Evolutionary conservation across 257 asterid genomes (phyloP), one percentile per base, ranked within the genome.

Genomic region (Coffea eugenioides): DNA sequence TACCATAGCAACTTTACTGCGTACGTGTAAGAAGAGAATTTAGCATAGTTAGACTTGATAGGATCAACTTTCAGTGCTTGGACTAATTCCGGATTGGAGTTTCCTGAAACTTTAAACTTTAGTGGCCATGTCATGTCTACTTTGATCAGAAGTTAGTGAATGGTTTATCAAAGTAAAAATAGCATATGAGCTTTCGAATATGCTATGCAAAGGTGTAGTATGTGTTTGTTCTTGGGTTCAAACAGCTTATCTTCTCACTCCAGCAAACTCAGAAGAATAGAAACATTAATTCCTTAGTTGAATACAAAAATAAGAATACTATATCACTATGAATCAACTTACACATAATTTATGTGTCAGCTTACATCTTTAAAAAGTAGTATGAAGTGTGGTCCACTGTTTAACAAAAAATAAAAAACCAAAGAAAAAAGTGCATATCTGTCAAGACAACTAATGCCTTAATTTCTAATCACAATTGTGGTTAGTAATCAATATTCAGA

Each of bases 381-480:
- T 52, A 67, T 51, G 20, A 41, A 46, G 41, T 71, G 71, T 64
- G 1, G 46, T 25, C 23, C 73, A 77, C 52, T 21, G 51, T 31
- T 45, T 52, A 71, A 71, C 51, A 5, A n/a, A 70, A 67, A 49
- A 67, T 65, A 77, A 64, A 70, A 71, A 6, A 21, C 43, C 57
- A 61, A 43, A 77, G 62, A 8, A 25, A 71, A 36, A 81, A 54
- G 66, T 45, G 72, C 54, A 75, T 31, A 57, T 43, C 39, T 75
- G 84, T 67, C 76, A 77, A 71, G 69, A 52, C 36, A 36, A 76
- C 54, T 46, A 36, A 46, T 81, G 77, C 73, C 84, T 69, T 76
- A 69, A 69, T 57, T 64, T 76, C 81, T 74, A 80, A 71, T 74
- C 70, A 70, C 82, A 70, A 54, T 23, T 67, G 70, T 69, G 52